Conservation (phyloP, 331 rosid species). For the Malus hybrid region DNA sequence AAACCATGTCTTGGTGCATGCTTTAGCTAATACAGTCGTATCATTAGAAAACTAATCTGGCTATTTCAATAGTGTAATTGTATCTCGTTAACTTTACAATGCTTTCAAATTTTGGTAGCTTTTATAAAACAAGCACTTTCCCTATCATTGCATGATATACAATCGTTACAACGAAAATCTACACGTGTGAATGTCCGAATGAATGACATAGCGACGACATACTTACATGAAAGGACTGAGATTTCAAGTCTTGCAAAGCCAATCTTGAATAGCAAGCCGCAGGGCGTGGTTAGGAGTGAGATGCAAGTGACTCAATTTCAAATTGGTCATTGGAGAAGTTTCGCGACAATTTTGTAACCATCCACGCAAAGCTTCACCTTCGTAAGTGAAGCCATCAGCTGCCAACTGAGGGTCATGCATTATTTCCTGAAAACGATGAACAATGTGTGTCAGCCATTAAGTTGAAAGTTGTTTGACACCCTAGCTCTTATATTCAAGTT, state of each 20-base stretch:
- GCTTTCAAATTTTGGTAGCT: neutral
- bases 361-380: constrained; percentile 78
- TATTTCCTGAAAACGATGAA: constrained; percentile 67
- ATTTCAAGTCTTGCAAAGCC: constrained; percentile 73
- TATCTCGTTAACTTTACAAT: neutral
- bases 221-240: neutral
- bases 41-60: neutral
- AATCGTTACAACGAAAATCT: neutral
- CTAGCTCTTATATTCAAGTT: neutral
- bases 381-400: constrained; percentile 89
- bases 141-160: neutral
- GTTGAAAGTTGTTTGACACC: neutral
- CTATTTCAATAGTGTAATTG: neutral
- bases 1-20: neutral
- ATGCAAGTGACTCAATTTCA: constrained; percentile 51
- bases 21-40: too few relatives aligned
- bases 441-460: neutral
- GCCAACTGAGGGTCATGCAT: constrained; percentile 93
- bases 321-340: constrained; percentile 92
- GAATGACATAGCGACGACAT: neutral
- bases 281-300: constrained; percentile 80
- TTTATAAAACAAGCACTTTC: neutral
- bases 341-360: constrained; percentile 75
- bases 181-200: too few relatives aligned
- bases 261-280: constrained; percentile 75